phyloP scores from a whole-genome alignment of 164 flowering plant species.

The Magnolia changhungtana region DNA sequence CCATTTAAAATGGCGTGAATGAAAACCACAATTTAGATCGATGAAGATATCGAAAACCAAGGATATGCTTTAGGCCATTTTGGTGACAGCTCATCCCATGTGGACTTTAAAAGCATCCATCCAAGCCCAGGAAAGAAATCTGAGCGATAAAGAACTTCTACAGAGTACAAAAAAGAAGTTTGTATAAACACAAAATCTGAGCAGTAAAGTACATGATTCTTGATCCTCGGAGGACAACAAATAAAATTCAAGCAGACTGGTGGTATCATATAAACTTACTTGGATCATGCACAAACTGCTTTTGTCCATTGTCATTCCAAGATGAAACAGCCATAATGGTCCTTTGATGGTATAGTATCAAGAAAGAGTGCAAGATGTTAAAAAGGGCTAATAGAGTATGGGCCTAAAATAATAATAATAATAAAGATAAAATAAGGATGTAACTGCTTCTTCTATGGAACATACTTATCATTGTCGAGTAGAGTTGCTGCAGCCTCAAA shows the following conservation, averaged over 20 bases:
- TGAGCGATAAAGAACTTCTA: conserved; percentile 90
- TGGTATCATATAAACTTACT: conserved; percentile 41
- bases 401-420: neutral
- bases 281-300: conserved; percentile 94
- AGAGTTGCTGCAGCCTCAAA: conserved; percentile 87
- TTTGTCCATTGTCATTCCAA: conserved; percentile 99
- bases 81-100: conserved; percentile 95
- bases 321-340: conserved; percentile 97
- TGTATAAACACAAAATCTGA: no score
- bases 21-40: neutral
- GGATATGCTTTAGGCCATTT: conserved; percentile 99
- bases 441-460: conserved; percentile 4
- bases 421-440: neutral
- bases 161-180: conserved; percentile 12
- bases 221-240: neutral
- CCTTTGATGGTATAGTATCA: conserved; percentile 35
- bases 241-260: neutral
- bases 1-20: neutral
- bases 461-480: conserved; percentile 86
- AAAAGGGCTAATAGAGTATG: neutral
- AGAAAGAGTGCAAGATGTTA: neutral
- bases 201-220: neutral
- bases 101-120: conserved; percentile 86
- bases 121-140: conserved; percentile 99
- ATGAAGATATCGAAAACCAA: conserved; percentile 26